Evolutionary conservation across 257 asterid species (phyloP).

Genomic region (Solanum sejunctum): DNA sequence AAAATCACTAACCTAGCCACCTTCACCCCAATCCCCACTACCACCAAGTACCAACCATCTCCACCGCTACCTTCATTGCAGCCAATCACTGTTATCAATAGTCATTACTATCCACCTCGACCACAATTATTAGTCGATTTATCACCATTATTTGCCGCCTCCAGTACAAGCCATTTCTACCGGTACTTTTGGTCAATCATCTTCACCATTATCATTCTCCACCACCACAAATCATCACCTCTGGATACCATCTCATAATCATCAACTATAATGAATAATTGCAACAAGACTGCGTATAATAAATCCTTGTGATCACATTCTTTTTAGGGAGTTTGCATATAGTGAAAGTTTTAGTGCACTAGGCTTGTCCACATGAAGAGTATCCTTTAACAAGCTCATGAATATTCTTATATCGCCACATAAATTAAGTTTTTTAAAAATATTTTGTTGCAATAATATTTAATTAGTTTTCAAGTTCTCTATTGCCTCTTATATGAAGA

Average conservation of each 20-base stretch:
- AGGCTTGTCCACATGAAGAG: not conserved
- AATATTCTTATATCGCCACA: not conserved
- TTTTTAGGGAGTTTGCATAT: too few relatives aligned
- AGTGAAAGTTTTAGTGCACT: too few relatives aligned
- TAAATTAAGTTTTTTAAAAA: not conserved
- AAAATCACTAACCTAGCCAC: not conserved
- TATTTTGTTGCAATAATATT: not conserved
- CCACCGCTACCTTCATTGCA: not conserved
- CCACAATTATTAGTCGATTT: not conserved
- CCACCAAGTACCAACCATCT: not conserved
- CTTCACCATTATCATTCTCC: not conserved
- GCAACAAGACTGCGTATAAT: too few relatives aligned
- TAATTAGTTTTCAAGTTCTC: not conserved
- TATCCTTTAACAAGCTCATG: not conserved
- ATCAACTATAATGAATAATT: not conserved
- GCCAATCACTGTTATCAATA: not conserved
- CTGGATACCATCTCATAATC: not conserved
- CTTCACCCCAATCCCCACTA: not conserved
- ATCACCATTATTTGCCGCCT: not conserved
- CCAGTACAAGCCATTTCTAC: too few relatives aligned
- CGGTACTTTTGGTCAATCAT: too few relatives aligned
- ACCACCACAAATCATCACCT: not conserved
- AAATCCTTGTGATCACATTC: too few relatives aligned
- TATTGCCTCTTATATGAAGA: not conserved
- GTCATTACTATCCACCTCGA: not conserved